Base-by-base conservation (phyloP, 805 yeast species). In the Torulaspora microellipsoides region DNA sequence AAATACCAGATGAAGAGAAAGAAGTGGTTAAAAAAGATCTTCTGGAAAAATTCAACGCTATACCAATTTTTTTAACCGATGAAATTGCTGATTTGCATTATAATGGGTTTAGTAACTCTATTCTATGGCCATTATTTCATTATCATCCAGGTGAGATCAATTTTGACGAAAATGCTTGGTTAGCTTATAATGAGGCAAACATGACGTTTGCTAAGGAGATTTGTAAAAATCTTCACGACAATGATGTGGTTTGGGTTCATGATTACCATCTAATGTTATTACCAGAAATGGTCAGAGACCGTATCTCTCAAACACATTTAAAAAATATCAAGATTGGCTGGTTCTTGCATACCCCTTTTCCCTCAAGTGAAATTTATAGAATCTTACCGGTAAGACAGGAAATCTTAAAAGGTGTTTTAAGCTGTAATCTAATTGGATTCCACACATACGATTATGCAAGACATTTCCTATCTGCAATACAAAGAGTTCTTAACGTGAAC, bases 121-220 rank as follows among this genome's bases (percentile, higher is more conserved):
- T 93, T 51, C 70, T 93, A 51, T 93, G 99, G 99, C 99, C 99
- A 1, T 68, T 95, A 48, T 93, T 93, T 71, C 99, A 93, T 65
- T 93, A 93, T 67, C 99, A 93, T 62, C 99, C 99, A 0, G 99
- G 98, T 48, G 99, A 95, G 65, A 93, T 95, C 85, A 90, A 87
- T 62, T 93, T 93, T 60, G 99, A 93, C 66, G 99, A 93, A 63
- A 80, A 79, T 49, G 96, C 97, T 1, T 93, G 99, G 99, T 90
- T 90, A 42, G 98, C 98, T 1, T 93, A 93, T 64, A 85, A 88
- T 43, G 93, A 88, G 62, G 98, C 98, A 6, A 93, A 93, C 62
- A 69, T 81, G 45, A 70, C 77, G 47, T 93, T 93, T 69, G 93
- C 96, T 10, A 70, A 77, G 31, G 83, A 76, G 32, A 80, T 93